Percentiles rank a stretch among this genome's conserved stretches.
Evolutionary conservation across 116 monocot species (phyloP).

Genomic region (Dioscorea cayenensis): DNA sequence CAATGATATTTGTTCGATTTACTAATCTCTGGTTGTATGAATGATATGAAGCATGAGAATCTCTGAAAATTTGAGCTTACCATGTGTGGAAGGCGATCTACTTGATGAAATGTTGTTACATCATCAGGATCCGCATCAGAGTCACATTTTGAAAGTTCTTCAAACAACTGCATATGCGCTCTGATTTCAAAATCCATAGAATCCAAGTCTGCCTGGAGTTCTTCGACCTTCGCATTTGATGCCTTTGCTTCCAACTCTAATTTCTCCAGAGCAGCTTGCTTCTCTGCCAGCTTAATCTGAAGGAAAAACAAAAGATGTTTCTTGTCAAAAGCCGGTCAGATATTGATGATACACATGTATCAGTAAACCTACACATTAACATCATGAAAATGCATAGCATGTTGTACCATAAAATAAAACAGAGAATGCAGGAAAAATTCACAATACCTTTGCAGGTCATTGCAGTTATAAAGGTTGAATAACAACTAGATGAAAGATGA

Average conservation of each 20-base stretch:
- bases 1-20: background rate
- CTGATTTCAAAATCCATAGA: slow-evolving; percentile 54
- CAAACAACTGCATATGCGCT: slow-evolving; percentile 51
- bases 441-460: no score
- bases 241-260: slow-evolving; percentile 68
- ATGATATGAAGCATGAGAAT: background rate
- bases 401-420: no score
- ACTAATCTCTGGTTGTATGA: background rate
- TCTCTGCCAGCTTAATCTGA: slow-evolving; percentile 88
- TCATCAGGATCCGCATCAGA: slow-evolving; percentile 28
- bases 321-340: background rate
- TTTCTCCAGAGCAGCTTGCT: slow-evolving; percentile 82
- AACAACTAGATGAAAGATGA: no score
- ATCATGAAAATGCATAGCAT: no score
- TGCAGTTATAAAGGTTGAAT: no score
- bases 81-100: slow-evolving; percentile 35
- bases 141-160: slow-evolving; percentile 45
- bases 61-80: slow-evolving; percentile 36
- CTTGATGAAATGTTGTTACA: slow-evolving; percentile 23
- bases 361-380: no score
- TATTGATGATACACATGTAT: background rate
- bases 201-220: slow-evolving; percentile 52
- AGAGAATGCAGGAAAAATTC: no score
- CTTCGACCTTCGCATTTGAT: slow-evolving; percentile 59
- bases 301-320: slow-evolving; percentile 8